These are phyloP conservation scores for Trametes meyenii DNA, from an alignment of 768 basidiomycete species.

Conservation along the genomic window DNA sequence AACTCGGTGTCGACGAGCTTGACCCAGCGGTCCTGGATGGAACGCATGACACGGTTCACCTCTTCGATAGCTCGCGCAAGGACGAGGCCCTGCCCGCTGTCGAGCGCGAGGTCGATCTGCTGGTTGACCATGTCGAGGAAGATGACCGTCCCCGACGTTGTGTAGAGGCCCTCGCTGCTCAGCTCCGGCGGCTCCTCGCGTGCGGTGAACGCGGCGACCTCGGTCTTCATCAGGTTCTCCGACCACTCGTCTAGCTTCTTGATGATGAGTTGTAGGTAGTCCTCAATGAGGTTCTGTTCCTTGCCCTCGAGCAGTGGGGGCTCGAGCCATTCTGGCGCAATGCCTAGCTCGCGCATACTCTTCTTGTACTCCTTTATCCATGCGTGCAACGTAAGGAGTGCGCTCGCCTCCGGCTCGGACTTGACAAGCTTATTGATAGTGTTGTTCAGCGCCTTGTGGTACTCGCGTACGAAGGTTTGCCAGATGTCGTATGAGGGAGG, in stretches of 20 bases:
- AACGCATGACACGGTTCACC: slow-evolving; percentile 85
- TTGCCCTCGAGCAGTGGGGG: slow-evolving; percentile 95
- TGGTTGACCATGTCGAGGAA: slow-evolving; percentile 99
- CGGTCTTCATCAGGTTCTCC: slow-evolving; percentile 88
- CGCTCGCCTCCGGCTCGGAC: slow-evolving; percentile 84
- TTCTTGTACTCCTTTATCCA: slow-evolving; percentile 97
- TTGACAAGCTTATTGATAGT: slow-evolving; percentile 71
- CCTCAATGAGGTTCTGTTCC: slow-evolving; percentile 91
- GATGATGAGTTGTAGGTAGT: slow-evolving; percentile 92
- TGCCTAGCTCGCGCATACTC: slow-evolving; percentile 91
- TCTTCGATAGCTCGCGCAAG: slow-evolving; percentile 90
- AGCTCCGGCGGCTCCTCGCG: slow-evolving; percentile 87
- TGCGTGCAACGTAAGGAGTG: slow-evolving; percentile 81
- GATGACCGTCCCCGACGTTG: slow-evolving; percentile 88
- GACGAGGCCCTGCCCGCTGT: slow-evolving; percentile 94
- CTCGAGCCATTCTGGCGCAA: slow-evolving; percentile 78
- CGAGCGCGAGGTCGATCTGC: slow-evolving; percentile 91
- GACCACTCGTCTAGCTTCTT: slow-evolving; percentile 98
- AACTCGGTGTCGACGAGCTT: slow-evolving; percentile 81
- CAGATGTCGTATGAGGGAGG: slow-evolving; percentile 92
- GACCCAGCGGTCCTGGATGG: slow-evolving; percentile 87
- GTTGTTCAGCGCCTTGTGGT: slow-evolving; percentile 83
- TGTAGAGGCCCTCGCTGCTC: slow-evolving; percentile 87
- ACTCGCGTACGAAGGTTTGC: slow-evolving; percentile 79
- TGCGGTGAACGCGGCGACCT: slow-evolving; percentile 80